A percentile compares a stretch with the other conserved stretches of the same genome.
Conservation (phyloP, 805 yeast species). For the Saturnispora hagleri region DNA sequence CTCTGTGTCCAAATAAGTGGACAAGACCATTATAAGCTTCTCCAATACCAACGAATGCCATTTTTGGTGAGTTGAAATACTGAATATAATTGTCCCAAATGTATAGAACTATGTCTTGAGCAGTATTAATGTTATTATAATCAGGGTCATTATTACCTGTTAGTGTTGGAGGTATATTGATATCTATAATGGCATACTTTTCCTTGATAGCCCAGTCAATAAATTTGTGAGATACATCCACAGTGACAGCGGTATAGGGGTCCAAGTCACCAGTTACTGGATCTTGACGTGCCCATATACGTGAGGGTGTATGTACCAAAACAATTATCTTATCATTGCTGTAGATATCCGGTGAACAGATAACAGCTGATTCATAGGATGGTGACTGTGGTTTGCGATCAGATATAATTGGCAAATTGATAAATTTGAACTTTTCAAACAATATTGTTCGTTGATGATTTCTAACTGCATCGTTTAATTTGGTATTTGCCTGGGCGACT, state of each 20-base stretch:
- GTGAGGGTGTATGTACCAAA: conserved; percentile 84
- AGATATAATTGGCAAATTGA: conserved; percentile 55
- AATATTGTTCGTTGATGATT: conserved; percentile 55
- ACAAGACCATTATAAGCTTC: conserved; percentile 83
- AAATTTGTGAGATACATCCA: conserved; percentile 64
- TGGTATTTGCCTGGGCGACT: conserved; percentile 34
- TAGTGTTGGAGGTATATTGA: conserved; percentile 61
- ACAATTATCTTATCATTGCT: conserved; percentile 56
- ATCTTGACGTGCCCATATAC: conserved; percentile 81
- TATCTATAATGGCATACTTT: conserved; percentile 73
- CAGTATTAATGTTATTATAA: conserved; percentile 53
- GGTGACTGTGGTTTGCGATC: conserved; percentile 34
- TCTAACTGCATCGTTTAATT: conserved; percentile 67
- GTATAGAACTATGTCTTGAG: conserved; percentile 71
- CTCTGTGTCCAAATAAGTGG: conserved; percentile 79
- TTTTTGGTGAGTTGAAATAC: conserved; percentile 59
- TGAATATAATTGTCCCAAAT: conserved; percentile 88
- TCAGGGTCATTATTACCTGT: conserved; percentile 37
- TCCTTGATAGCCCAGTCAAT: conserved; percentile 54
- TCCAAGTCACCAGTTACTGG: conserved; percentile 73
- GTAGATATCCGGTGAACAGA: conserved; percentile 65
- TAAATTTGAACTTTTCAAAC: conserved; percentile 46
- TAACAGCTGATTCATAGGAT: conserved; percentile 44
- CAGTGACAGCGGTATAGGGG: conserved; percentile 58
- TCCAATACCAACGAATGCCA: conserved; percentile 82